Evolutionary conservation across 1,139 yeast genomes (phyloP).

Genomic region (Protomyces inundatus): DNA sequence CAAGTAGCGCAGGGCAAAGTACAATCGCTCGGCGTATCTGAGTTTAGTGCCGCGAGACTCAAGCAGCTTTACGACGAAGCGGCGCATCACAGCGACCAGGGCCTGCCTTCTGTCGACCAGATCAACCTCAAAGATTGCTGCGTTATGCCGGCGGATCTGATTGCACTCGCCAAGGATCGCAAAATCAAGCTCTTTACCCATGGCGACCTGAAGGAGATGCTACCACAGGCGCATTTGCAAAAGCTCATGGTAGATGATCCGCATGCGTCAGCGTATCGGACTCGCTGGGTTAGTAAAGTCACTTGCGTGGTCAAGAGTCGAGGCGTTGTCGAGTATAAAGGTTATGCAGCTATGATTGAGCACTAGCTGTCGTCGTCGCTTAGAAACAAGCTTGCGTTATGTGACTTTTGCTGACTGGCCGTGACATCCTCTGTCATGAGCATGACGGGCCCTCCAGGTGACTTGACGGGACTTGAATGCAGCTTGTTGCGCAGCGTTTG

Average conservation of each 20-base stretch:
- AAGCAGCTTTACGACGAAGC: conserved; percentile 5
- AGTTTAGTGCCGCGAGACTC: conserved; percentile 14
- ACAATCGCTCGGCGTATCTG: conserved; percentile 18
- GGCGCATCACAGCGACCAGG: background rate
- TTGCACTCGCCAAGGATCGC: conserved; percentile 30
- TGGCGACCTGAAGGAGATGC: conserved; percentile 30
- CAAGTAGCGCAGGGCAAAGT: conserved; percentile 2
- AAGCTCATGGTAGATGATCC: conserved; percentile 1
- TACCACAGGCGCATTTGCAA: conserved; percentile 25
- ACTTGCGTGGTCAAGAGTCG: conserved; percentile 18
- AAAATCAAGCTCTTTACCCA: conserved; percentile 31
- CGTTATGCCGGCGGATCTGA: conserved; percentile 33
- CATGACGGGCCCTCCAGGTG: background rate
- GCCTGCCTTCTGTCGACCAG: conserved; percentile 21
- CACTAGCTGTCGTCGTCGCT: background rate
- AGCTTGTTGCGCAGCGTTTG: conserved; percentile 37
- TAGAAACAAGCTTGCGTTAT: background rate
- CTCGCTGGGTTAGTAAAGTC: conserved; percentile 20
- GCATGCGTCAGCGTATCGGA: background rate
- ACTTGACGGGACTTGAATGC: conserved; percentile 40
- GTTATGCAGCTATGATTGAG: conserved; percentile 5
- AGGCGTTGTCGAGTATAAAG: conserved; percentile 25
- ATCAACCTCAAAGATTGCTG: conserved; percentile 33
- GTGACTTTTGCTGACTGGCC: background rate
- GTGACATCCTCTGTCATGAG: background rate